phyloP scores from a whole-genome alignment of 1,139 yeast genomes.

The Blastobotrys petasosporus region DNA sequence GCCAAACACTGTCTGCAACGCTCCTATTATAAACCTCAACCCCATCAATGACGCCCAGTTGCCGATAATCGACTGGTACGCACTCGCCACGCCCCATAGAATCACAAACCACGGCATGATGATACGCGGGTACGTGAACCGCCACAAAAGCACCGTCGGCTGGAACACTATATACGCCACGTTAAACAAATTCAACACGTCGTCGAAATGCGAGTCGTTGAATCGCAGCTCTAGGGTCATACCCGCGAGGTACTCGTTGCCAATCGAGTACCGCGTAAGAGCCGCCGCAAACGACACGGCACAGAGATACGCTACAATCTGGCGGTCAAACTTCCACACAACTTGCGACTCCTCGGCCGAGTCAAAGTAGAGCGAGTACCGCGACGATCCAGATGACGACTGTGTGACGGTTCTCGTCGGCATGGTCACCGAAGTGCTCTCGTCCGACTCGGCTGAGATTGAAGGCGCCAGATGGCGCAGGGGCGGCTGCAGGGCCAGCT shows the following conservation, averaged over 20 bases:
- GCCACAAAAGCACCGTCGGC: conserved; percentile 1
- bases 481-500: too few relatives aligned
- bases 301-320: conserved; percentile 2
- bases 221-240: conserved; percentile 4
- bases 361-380: background rate
- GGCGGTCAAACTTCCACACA: conserved; percentile 3
- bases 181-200: conserved; percentile 5
- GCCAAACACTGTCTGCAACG: background rate
- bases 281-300: background rate
- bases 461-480: too few relatives aligned
- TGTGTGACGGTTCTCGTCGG: too few relatives aligned
- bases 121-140: background rate
- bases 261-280: background rate
- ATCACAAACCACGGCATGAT: conserved; percentile 3
- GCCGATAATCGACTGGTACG: background rate
- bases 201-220: background rate
- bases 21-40: background rate
- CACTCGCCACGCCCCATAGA: background rate
- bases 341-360: conserved; percentile 1
- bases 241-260: conserved; percentile 4
- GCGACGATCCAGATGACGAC: too few relatives aligned
- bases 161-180: background rate
- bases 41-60: conserved; percentile 4
- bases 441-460: too few relatives aligned
- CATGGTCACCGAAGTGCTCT: too few relatives aligned